Percentiles rank a stretch among this genome's conserved stretches.
phyloP scores from a whole-genome alignment of 2,329 filamentous ascomycete species.

The Dothidotthia symphoricarpi region DNA sequence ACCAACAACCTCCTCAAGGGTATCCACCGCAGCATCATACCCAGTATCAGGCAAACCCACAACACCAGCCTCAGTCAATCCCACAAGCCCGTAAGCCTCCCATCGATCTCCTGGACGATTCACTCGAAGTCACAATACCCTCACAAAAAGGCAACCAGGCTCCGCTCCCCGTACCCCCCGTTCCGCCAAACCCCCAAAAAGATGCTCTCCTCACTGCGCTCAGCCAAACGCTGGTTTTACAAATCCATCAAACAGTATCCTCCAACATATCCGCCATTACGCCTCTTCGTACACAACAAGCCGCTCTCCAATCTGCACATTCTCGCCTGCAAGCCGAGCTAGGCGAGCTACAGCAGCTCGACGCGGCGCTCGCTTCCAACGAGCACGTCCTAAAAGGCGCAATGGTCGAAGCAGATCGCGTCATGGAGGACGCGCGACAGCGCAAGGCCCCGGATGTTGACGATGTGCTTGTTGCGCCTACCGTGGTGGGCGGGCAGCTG shows the following conservation, averaged over 20 bases:
- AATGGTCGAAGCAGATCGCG: constrained; percentile 72
- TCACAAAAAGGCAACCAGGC: constrained; percentile 48
- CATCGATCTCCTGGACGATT: constrained; percentile 61
- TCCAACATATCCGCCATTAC: constrained; percentile 74
- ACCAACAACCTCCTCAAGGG: constrained; percentile 16
- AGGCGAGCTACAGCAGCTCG: constrained; percentile 66
- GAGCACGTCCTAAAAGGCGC: constrained; percentile 74
- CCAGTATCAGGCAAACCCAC: constrained; percentile 25
- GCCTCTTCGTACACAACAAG: constrained; percentile 74
- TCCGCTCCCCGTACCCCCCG: constrained; percentile 70
- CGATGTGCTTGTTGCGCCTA: constrained; percentile 88
- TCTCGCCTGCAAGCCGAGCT: constrained; percentile 71
- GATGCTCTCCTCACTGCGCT: constrained; percentile 79
- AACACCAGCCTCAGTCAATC: constrained; percentile 34
- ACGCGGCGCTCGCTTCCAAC: constrained; percentile 71
- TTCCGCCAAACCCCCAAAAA: constrained; percentile 94
- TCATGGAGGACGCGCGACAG: constrained; percentile 69
- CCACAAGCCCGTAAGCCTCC: constrained; percentile 18
- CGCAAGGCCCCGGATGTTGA: constrained; percentile 76
- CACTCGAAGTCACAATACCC: constrained; percentile 60
- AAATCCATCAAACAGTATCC: constrained; percentile 65
- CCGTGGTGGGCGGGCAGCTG: constrained; percentile 87
- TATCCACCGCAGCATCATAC: constrained; percentile 18
- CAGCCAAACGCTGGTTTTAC: constrained; percentile 65
- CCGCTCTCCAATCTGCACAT: constrained; percentile 70